Conservation (phyloP, 306 rosid genomes). For the Casuarina cunninghamiana region DNA sequence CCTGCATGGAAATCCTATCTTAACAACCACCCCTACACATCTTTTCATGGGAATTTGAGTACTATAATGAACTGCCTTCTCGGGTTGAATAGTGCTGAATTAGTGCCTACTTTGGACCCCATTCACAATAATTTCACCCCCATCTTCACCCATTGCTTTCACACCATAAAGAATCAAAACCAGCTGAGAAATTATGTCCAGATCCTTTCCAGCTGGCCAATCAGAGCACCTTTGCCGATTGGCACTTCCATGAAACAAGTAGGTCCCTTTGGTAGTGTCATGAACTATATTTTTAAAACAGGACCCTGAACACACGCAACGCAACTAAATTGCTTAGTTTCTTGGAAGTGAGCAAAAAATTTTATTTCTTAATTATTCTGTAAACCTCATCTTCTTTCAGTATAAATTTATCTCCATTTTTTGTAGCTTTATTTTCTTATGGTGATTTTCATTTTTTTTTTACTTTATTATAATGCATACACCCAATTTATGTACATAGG, state of each 20-base stretch:
- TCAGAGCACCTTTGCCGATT: background rate
- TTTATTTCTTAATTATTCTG: no score
- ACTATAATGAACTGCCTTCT: background rate
- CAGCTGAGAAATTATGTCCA: background rate
- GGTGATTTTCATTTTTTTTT: no score
- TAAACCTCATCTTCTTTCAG: no score
- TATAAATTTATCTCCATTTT: no score
- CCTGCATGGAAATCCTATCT: background rate
- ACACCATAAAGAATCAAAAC: background rate
- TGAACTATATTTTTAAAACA: no score
- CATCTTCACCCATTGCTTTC: background rate
- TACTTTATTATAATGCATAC: no score
- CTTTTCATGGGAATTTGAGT: slow-evolving; percentile 4
- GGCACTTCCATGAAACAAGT: background rate
- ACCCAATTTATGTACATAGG: no score
- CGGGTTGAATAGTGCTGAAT: background rate
- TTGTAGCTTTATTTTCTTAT: no score
- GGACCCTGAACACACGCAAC: no score
- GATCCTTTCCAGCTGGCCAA: background rate
- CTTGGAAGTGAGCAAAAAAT: no score
- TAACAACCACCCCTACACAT: background rate
- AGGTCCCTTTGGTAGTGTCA: no score
- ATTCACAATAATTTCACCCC: background rate
- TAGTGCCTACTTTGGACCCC: background rate
- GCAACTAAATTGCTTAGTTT: no score